Percentiles rank a stretch among this genome's conserved stretches.
Evolutionary conservation across 2,329 filamentous ascomycete species (phyloP).

Genomic region (Botrytis sinoallii): DNA sequence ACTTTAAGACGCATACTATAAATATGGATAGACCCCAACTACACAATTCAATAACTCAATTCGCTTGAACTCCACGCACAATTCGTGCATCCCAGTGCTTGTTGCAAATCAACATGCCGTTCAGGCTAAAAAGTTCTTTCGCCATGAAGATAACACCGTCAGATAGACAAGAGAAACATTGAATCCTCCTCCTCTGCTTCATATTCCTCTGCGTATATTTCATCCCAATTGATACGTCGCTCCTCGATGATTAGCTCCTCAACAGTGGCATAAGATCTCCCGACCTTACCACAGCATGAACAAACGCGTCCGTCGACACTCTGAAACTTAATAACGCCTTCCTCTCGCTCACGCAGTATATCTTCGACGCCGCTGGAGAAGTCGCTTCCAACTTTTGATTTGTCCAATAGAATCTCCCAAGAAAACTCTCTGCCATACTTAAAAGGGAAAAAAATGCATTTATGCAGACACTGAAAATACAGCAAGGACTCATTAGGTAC

Average conservation of each 20-base stretch:
- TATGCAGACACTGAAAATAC: not conserved
- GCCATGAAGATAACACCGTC: too few relatives aligned
- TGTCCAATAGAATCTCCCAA: not conserved
- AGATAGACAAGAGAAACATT: not conserved
- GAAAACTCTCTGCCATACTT: not conserved
- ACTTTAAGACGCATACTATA: too few relatives aligned
- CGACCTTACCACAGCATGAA: not conserved
- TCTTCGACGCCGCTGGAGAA: not conserved
- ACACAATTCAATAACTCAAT: too few relatives aligned
- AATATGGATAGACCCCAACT: too few relatives aligned
- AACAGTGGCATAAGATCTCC: not conserved
- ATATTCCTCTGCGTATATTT: too few relatives aligned
- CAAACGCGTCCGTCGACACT: not conserved
- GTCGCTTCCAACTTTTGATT: rapidly evolving
- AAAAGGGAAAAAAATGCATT: rapidly evolving
- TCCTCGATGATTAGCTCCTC: not conserved
- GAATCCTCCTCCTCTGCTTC: not conserved
- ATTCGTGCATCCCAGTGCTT: too few relatives aligned
- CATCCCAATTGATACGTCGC: not conserved
- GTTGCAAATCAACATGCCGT: too few relatives aligned
- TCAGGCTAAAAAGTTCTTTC: too few relatives aligned
- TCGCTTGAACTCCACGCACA: too few relatives aligned
- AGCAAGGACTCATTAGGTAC: not conserved
- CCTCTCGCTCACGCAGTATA: not conserved
- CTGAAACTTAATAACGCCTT: not conserved